A percentile compares a stretch with the other conserved stretches of the same genome.
Conservation (phyloP, 116 monocot species). For the Iris pallida region DNA sequence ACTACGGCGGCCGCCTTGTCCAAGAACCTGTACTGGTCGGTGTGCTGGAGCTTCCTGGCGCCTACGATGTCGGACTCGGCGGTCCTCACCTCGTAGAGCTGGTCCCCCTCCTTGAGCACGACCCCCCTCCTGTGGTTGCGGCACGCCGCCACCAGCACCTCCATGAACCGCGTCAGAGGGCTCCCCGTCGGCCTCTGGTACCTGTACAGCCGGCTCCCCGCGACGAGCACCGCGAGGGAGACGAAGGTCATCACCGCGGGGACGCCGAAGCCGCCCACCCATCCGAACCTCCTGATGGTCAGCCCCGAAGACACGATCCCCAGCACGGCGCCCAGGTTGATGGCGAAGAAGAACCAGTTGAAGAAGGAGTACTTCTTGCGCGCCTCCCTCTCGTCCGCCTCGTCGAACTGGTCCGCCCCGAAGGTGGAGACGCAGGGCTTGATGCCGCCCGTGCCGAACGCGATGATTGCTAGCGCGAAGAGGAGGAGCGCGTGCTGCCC, state of each 20-base stretch:
- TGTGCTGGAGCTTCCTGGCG: constrained; percentile 22
- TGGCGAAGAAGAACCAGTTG: constrained; percentile 43
- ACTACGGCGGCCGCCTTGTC: constrained; percentile 32
- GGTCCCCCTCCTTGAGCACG: background rate
- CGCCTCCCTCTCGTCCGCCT: constrained; percentile 24
- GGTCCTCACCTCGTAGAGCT: constrained; percentile 24
- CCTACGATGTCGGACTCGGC: constrained; percentile 22
- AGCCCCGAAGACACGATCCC: constrained; percentile 21
- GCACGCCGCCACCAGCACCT: constrained; percentile 34
- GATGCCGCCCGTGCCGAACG: constrained; percentile 33
- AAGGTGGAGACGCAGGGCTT: constrained; percentile 47
- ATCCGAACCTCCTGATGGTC: constrained; percentile 15
- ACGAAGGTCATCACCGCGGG: background rate
- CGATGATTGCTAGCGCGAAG: constrained; percentile 9
- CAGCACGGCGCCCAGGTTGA: constrained; percentile 28
- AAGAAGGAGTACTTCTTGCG: constrained; percentile 38
- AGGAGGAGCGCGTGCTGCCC: constrained; percentile 17
- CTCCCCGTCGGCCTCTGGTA: constrained; percentile 25
- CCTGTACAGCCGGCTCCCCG: constrained; percentile 25
- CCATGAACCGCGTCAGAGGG: constrained; percentile 32
- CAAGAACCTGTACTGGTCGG: constrained; percentile 16
- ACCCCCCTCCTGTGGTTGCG: constrained; percentile 10
- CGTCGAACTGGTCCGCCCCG: constrained; percentile 57
- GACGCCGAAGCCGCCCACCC: constrained; percentile 17
- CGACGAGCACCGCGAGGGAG: constrained; percentile 15